Conservation (phyloP, 768 basidiomycete species). For the Lactarius trivialis region DNA sequence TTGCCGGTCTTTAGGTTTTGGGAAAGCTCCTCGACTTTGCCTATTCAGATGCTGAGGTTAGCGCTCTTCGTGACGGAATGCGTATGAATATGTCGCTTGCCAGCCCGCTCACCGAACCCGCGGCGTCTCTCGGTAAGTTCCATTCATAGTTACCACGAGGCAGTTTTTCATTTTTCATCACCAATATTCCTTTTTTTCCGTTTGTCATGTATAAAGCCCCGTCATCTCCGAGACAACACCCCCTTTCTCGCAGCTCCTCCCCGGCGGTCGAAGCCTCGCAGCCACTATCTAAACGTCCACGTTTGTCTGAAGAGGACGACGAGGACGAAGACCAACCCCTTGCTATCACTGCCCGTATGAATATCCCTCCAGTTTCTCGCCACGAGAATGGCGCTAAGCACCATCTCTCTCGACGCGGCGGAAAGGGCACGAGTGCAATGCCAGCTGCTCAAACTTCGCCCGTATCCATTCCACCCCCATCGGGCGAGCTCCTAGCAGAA, state of each 20-base stretch:
- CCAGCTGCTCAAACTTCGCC: slow-evolving; percentile 54
- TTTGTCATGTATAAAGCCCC: slow-evolving; percentile 25
- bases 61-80: slow-evolving; percentile 68
- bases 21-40: slow-evolving; percentile 74
- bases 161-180: slow-evolving; percentile 21
- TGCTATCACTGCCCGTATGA: slow-evolving; percentile 27
- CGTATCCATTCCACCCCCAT: slow-evolving; percentile 37
- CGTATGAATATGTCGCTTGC: slow-evolving; percentile 43
- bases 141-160: slow-evolving; percentile 22
- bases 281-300: slow-evolving; percentile 37
- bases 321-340: slow-evolving; percentile 30
- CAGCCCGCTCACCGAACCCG: slow-evolving; percentile 40
- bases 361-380: slow-evolving; percentile 16
- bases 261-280: slow-evolving; percentile 54
- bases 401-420: slow-evolving; percentile 36
- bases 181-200: slow-evolving; percentile 8
- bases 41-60: slow-evolving; percentile 64
- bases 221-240: slow-evolving; percentile 29
- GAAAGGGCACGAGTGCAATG: slow-evolving; percentile 54
- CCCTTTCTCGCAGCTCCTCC: slow-evolving; percentile 24
- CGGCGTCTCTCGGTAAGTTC: slow-evolving; percentile 48
- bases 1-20: slow-evolving; percentile 48
- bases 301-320: slow-evolving; percentile 22
- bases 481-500: slow-evolving; percentile 34
- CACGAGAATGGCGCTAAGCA: slow-evolving; percentile 27